Percentiles rank a stretch among this genome's conserved stretches.
Conservation (phyloP, 805 yeast genomes). For the Cyberlindnera subsufficiens region DNA sequence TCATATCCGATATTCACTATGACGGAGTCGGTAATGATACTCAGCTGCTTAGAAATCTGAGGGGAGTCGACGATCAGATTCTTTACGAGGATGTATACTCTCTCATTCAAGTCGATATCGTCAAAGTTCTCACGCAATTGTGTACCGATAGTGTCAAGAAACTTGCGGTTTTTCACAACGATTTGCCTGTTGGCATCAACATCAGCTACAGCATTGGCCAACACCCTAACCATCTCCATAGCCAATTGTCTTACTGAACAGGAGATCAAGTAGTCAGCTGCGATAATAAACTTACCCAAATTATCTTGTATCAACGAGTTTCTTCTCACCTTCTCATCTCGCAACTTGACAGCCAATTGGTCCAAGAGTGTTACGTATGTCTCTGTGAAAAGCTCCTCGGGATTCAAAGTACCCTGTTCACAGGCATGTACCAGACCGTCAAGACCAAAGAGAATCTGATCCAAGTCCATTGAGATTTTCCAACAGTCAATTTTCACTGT, state of each 20-base stretch:
- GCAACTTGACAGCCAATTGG: constrained; percentile 17
- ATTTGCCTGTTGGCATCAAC: constrained; percentile 15
- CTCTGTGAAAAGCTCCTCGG: constrained; percentile 15
- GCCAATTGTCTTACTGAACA: constrained; percentile 5
- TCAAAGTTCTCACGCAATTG: constrained; percentile 16
- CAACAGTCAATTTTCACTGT: background rate
- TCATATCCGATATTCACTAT: constrained; percentile 12
- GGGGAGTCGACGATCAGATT: constrained; percentile 17
- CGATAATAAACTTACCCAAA: constrained; percentile 10
- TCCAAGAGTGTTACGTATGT: constrained; percentile 19
- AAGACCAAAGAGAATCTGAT: constrained; percentile 21
- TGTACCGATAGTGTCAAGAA: constrained; percentile 6
- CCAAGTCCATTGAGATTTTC: constrained; percentile 16
- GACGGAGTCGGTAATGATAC: constrained; percentile 11
- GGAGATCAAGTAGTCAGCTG: constrained; percentile 9
- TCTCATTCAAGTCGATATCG: constrained; percentile 17
- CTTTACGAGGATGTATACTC: constrained; percentile 12
- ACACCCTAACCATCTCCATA: constrained; percentile 18
- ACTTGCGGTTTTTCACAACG: constrained; percentile 3
- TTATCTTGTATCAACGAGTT: constrained; percentile 11
- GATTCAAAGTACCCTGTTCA: constrained; percentile 3
- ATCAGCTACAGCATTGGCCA: constrained; percentile 24
- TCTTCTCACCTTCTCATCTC: constrained; percentile 15
- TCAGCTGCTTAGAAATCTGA: constrained; percentile 6
- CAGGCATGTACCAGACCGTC: constrained; percentile 17